phyloP scores from a whole-genome alignment of 2,329 filamentous ascomycete species.

The Apiospora aurea region DNA sequence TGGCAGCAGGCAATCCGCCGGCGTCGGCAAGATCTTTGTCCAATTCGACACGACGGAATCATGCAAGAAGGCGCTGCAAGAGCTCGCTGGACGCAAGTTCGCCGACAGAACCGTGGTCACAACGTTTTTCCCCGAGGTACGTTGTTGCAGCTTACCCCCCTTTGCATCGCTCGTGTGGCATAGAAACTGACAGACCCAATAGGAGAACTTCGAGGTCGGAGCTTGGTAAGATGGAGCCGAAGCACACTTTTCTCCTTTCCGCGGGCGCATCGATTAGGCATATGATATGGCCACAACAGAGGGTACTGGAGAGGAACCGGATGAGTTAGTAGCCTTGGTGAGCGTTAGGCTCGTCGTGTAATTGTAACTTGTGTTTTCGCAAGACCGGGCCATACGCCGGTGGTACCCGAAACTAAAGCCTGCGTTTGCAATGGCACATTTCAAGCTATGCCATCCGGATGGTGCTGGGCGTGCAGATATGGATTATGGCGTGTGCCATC shows the following conservation, averaged over 20 bases:
- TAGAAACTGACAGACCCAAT: conserved; percentile 42
- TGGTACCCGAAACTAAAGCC: background rate
- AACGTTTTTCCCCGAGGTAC: conserved; percentile 93
- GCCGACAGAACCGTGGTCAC: conserved; percentile 95
- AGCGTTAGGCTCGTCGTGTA: conserved; percentile 12
- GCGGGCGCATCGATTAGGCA: background rate
- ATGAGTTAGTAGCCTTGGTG: conserved; percentile 3
- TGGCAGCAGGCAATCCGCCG: conserved; percentile 82
- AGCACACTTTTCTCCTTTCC: background rate
- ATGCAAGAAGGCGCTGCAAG: conserved; percentile 83
- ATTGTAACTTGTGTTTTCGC: conserved; percentile 15
- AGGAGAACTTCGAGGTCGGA: conserved; percentile 94
- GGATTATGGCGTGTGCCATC: background rate
- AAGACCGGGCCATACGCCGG: conserved; percentile 13
- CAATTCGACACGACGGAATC: conserved; percentile 84
- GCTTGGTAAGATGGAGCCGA: conserved; percentile 71
- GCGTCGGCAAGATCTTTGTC: conserved; percentile 97
- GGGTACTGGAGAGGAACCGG: background rate
- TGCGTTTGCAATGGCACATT: background rate
- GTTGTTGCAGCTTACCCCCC: conserved; percentile 32
- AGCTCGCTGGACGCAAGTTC: conserved; percentile 95
- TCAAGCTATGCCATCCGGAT: background rate
- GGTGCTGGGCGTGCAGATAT: background rate
- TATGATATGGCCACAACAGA: background rate
- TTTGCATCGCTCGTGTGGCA: background rate